These are phyloP conservation scores for Debaryomyces singareniensis DNA, from an alignment of 1,139 yeast genomes.

Conservation along the genomic window DNA sequence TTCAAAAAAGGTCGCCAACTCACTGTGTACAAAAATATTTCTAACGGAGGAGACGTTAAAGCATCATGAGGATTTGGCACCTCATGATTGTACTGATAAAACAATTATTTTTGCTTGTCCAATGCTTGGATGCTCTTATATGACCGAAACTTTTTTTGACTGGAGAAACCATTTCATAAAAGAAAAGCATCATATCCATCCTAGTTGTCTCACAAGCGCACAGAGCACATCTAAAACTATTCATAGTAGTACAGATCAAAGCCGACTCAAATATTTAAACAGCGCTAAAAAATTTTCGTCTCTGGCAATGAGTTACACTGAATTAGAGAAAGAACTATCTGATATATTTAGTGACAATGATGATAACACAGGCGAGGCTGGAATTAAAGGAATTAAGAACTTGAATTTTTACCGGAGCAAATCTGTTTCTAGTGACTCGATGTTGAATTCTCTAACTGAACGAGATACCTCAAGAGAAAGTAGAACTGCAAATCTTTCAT, in stretches of 20 bases:
- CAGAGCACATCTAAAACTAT: too few relatives aligned
- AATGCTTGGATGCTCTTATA: conserved; percentile 34
- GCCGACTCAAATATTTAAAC: too few relatives aligned
- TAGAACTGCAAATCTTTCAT: too few relatives aligned
- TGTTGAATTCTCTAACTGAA: too few relatives aligned
- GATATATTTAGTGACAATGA: conserved; percentile 12
- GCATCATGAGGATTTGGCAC: conserved; percentile 15
- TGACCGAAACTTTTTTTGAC: conserved; percentile 32
- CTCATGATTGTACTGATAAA: conserved; percentile 19
- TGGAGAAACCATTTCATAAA: conserved; percentile 27
- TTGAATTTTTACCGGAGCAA: too few relatives aligned
- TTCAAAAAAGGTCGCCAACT: conserved; percentile 4
- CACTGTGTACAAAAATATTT: conserved; percentile 15
- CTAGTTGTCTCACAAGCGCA: too few relatives aligned
- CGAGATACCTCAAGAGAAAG: too few relatives aligned
- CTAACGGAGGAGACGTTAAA: conserved; percentile 11
- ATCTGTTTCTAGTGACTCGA: too few relatives aligned
- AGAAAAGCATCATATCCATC: conserved; percentile 13
- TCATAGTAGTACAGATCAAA: too few relatives aligned
- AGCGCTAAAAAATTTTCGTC: too few relatives aligned
- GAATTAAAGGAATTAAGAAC: too few relatives aligned
- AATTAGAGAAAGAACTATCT: conserved; percentile 6
- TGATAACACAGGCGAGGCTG: too few relatives aligned
- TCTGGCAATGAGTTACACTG: neutral
- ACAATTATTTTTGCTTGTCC: conserved; percentile 34